Evolutionary conservation across 495 filamentous ascomycete genomes (phyloP).

Genomic region (Penicillium ochrochloron): DNA sequence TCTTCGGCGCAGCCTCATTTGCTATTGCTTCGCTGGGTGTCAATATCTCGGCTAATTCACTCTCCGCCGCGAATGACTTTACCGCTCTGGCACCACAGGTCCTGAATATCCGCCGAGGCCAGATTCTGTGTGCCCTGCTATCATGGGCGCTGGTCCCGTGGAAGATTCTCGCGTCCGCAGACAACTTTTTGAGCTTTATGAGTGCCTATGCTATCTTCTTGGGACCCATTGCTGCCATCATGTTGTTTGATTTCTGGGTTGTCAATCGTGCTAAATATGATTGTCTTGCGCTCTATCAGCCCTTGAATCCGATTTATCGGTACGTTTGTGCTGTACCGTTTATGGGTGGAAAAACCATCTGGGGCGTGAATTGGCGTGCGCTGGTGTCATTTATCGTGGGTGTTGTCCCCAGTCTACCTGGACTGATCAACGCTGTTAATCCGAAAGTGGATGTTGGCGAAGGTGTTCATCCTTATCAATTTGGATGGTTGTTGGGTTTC

Average conservation of each 20-base stretch:
- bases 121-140: constrained; percentile 61
- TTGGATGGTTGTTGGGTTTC: constrained; percentile 62
- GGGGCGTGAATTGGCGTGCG: constrained; percentile 69
- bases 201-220: constrained; percentile 69
- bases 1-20: constrained; percentile 54
- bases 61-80: constrained; percentile 68
- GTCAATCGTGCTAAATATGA: constrained; percentile 65
- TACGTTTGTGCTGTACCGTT: constrained; percentile 52
- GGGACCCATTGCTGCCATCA: constrained; percentile 69
- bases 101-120: constrained; percentile 67
- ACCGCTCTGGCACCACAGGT: constrained; percentile 61
- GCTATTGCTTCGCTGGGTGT: constrained; percentile 52
- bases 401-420: constrained; percentile 65
- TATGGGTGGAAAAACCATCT: constrained; percentile 10
- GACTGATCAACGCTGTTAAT: constrained; percentile 58
- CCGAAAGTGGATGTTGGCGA: constrained; percentile 46
- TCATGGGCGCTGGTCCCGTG: constrained; percentile 67
- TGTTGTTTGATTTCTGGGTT: constrained; percentile 71
- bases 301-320: constrained; percentile 44
- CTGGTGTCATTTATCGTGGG: constrained; percentile 64
- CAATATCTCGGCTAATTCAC: constrained; percentile 69
- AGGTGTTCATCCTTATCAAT: constrained; percentile 57
- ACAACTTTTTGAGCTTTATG: constrained; percentile 65
- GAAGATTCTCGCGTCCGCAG: constrained; percentile 64
- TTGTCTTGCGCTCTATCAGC: constrained; percentile 55